These are phyloP conservation scores for Medicago arabica DNA, from an alignment of 306 rosid species.

Conservation along the genomic window DNA sequence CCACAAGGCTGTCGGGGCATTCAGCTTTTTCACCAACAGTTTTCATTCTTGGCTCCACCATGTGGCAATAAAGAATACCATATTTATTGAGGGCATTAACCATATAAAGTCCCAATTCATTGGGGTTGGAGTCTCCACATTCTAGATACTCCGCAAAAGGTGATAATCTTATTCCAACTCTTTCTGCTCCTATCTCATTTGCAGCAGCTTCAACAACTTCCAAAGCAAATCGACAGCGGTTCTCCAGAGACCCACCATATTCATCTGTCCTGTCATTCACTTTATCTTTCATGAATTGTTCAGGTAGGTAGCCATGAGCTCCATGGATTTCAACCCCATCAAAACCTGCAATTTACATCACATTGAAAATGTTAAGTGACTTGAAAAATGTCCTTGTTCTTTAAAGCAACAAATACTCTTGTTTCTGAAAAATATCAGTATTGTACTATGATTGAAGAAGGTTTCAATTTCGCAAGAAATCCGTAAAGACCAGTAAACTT, in stretches of 20 bases:
- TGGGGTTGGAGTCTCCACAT: neutral
- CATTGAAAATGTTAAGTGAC: neutral
- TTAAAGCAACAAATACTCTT: neutral
- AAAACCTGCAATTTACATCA: conserved; percentile 55
- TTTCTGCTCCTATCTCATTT: conserved; percentile 59
- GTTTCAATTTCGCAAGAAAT: neutral
- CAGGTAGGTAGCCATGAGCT: conserved; percentile 69
- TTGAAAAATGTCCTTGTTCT: conserved; percentile 4
- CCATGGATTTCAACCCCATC: conserved; percentile 84
- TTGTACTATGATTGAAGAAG: neutral
- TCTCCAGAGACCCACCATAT: conserved; percentile 78
- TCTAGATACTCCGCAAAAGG: conserved; percentile 30
- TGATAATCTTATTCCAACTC: conserved; percentile 37
- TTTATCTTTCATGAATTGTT: conserved; percentile 68
- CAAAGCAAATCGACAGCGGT: conserved; percentile 62
- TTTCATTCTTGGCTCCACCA: neutral
- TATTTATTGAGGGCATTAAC: neutral
- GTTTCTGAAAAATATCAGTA: neutral
- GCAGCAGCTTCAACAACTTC: conserved; percentile 61
- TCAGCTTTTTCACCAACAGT: neutral
- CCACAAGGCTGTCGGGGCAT: neutral
- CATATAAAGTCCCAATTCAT: neutral
- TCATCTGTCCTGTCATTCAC: conserved; percentile 67
- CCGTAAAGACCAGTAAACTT: neutral
- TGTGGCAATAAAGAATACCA: neutral